Base-by-base conservation (phyloP, 306 rosid species). In the Vigna radiata region DNA sequence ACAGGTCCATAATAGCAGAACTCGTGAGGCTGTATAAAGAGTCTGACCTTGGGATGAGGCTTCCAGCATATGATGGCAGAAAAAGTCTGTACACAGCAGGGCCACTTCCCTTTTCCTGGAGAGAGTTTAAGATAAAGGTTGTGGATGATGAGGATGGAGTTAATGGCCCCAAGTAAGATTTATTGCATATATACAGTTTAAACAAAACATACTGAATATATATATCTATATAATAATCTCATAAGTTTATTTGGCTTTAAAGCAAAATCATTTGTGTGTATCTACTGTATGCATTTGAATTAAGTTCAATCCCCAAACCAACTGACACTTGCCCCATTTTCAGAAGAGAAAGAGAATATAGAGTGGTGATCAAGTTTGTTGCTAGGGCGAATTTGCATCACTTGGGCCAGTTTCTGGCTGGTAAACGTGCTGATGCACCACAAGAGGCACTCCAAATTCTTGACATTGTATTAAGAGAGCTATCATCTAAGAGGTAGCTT, bases 11-110 rank as follows among this genome's bases (percentile, higher is more conserved):
- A 29, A 89, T 95, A 85, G 97, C 93, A 9, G 99, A 95, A 62
- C 90, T 95, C 68, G 99, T 95, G 90, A 88, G 91, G 67, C 76
- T 87, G 81, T 88, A 95, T 75, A 88, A 77, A 80, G 97, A 91
- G 74, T 85, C 98, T 82, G 98, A 96, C 79, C 75, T 96, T 50
- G 99, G 96, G 64, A 91, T 66, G 92, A 92, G 98, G 76, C 96
- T 96, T 54, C 99, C 98, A 27, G 99, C 98, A 23, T 96, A 92
- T 85, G 99, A 96, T 84, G 99, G 99, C 77, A 83, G 99, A 70
- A 92, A 89, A 89, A 90, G 94, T 78, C 84, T 96, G 77, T 96
- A 96, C 90, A 92, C 98, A 27, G 99, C 99, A 77, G 99, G 99
- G 64, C 90, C 87, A 84, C 93, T 95, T 73, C 99, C 99, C 75